Base-by-base conservation (phyloP, 352 stramenopile species). In the Blastocystis hominis region DNA sequence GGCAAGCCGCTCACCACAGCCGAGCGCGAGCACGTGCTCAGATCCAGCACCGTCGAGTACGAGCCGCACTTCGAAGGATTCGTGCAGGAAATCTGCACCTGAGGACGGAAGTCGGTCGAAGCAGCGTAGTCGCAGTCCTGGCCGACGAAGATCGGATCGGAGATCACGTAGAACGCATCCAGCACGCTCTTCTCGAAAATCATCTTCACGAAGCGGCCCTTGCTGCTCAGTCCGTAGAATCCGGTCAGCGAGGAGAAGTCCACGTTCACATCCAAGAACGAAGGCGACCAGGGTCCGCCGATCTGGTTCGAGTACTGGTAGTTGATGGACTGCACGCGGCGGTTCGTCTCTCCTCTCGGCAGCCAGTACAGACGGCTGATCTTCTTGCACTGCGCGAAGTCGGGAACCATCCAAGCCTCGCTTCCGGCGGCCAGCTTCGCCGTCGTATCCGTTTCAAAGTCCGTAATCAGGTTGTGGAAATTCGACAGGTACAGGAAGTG, bases 181-280 rank as follows among this genome's bases (percentile, higher is more conserved):
- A 47, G 6, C 13, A 68, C 15, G 17, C 13, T 36, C 72, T 84
- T 84, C 38, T 84, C 47, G 72, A 84, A 84, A 10, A 38, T 47
- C 72, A 84, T 66, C 72, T 84, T 84, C 10, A 84, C n/a, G 72
- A 66, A 84, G 56, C 72, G 72, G 55, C 72, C 72, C 72, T 84
- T 84, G 38, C 44, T 61, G 56, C 68, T 68, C 72, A 84, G 44
- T 20, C 72, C 72, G 56, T 84, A 84, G 72, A 84, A 84, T 0
- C 72, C 72, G 20, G 59, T 84, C 47, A 68, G 36, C 17, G 72
- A 64, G 17, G n/a, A 20, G 36, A 53, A 84, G 55, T 13, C 36
- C 54, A 47, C 34, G 54, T 62, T 40, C 1, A 68, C 46, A 20
- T 84, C 50, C 70, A 80, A 34, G 17, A 69, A 53, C 3, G 72